Conservation (phyloP, 108 stramenopile species). For the Cyclotella cryptica region DNA sequence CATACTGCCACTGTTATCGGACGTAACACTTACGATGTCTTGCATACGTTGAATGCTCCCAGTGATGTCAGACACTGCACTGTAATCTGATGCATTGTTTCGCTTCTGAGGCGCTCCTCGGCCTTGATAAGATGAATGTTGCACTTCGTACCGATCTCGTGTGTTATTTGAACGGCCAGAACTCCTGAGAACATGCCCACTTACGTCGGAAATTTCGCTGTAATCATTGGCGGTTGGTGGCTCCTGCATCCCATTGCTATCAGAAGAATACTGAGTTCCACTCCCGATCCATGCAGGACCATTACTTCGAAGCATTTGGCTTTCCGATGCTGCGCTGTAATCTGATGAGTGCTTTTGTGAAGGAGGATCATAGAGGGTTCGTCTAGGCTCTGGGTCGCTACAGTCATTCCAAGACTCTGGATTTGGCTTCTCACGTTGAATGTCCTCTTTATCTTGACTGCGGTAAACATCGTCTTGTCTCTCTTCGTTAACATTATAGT, state of each 20-base stretch:
- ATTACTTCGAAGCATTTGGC: not conserved
- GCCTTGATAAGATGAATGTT: not conserved
- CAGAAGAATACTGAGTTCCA: not conserved
- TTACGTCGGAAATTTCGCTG: slow-evolving; percentile 17
- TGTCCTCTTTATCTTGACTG: not conserved
- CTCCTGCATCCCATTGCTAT: slow-evolving; percentile 5
- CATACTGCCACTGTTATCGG: slow-evolving; percentile 14
- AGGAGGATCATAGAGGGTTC: not conserved
- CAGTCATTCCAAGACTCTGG: not conserved
- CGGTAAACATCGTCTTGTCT: slow-evolving; percentile 5
- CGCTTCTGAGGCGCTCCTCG: not conserved
- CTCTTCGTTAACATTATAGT: slow-evolving; percentile 4
- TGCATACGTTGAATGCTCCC: slow-evolving; percentile 16
- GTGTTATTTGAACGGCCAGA: not conserved
- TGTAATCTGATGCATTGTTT: not conserved
- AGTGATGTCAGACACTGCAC: slow-evolving; percentile 6
- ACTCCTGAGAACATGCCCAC: slow-evolving; percentile 4
- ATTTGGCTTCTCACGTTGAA: slow-evolving; percentile 3
- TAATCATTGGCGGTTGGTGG: slow-evolving; percentile 9
- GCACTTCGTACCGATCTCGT: slow-evolving; percentile 2
- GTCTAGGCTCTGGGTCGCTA: not conserved
- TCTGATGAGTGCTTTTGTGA: not conserved
- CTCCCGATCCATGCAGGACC: slow-evolving; percentile 18
- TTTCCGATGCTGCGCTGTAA: not conserved
- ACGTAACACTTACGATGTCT: not conserved